Percentiles rank a stretch among this genome's conserved stretches.
Evolutionary conservation across 768 basidiomycete species (phyloP).

Genomic region (Gloeophyllum trabeum): DNA sequence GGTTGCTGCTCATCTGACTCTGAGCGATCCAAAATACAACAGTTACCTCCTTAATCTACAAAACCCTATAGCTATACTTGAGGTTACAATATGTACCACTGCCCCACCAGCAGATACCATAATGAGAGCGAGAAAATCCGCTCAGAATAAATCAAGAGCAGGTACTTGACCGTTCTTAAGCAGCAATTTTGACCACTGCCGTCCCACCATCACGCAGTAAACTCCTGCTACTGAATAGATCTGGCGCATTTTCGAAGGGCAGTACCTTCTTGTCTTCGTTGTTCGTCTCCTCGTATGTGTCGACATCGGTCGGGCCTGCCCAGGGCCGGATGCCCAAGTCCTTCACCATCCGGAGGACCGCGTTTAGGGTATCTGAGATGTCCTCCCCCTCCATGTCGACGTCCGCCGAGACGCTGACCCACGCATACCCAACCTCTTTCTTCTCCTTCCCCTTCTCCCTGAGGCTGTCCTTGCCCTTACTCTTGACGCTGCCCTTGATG

Average conservation of each 20-base stretch:
- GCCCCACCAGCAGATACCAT: too few relatives aligned
- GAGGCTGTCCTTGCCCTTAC: conserved; percentile 12
- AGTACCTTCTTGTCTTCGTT: conserved; percentile 10
- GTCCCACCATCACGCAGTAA: conserved; percentile 21
- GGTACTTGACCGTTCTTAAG: conserved; percentile 6
- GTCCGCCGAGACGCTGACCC: conserved; percentile 74
- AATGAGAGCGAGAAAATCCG: too few relatives aligned
- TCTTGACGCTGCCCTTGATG: too few relatives aligned
- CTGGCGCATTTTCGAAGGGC: conserved; percentile 23
- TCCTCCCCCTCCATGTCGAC: conserved; percentile 79
- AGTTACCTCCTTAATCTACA: too few relatives aligned
- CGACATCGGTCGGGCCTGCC: too few relatives aligned
- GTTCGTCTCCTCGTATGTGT: conserved; percentile 10
- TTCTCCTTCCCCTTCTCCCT: conserved; percentile 14
- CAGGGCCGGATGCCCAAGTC: conserved; percentile 20
- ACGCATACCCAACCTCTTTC: conserved; percentile 40
- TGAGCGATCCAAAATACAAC: too few relatives aligned
- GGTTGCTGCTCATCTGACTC: too few relatives aligned
- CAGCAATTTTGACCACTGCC: conserved; percentile 23
- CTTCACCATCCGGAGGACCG: conserved; percentile 25
- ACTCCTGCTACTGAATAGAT: conserved; percentile 15
- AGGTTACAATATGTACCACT: too few relatives aligned
- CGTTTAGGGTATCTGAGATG: conserved; percentile 39
- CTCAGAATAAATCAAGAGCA: conserved; percentile 13
- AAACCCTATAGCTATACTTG: too few relatives aligned